Evolutionary conservation across 805 yeast species (phyloP), one percentile per base, ranked within the genome.

Genomic region (Ogataea pignaliae): DNA sequence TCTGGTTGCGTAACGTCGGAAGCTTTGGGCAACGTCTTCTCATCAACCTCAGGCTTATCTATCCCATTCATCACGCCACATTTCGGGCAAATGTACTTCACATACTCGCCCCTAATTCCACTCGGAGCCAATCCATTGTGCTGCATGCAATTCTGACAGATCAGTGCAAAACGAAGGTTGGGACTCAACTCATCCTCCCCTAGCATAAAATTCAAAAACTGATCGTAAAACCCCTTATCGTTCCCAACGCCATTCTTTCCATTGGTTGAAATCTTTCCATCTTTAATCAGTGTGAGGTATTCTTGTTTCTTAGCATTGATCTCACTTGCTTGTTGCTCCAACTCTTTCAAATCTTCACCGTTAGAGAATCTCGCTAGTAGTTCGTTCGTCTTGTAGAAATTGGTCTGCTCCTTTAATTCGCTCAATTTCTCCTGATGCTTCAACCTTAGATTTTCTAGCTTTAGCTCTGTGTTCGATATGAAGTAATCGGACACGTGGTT

Each of bases 91-190:
- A 68, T 56, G 54, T 82, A 87, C 41, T 61, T 64, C 9, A 85
- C 78, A 5, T 61, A 55, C 2, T 52, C 55, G 0, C 91, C 83
- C 2, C 59, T 47, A 46, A 73, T 65, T 8, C 84, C 83, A 2
- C 86, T 88, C 3, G 88, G 86, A 0, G 95, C 95, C 37, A 87
- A 70, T 1, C 96, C 96, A 56, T 88, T 87, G 62, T 87, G 95
- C 14, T 70, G 70, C 17, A 62, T 66, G 57, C 96, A 87, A n/a
- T 70, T 64, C 15, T 56, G 50, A 59, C 96, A 87, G 13, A 87
- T 83, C 51, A 87, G 69, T 0, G 95, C 95, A 58, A 72, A 84
- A 36, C 95, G 63, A 45, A 68, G 67, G 36, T 78, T 77, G 0
- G 84, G 72, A 38, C 78, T 69, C 37, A 75, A 63, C 55, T 85